Percentiles rank a stretch among this genome's conserved stretches.
Evolutionary conservation across 1,284 basidiomycete genomes (phyloP).

Genomic region (Neonothopanus nambi): DNA sequence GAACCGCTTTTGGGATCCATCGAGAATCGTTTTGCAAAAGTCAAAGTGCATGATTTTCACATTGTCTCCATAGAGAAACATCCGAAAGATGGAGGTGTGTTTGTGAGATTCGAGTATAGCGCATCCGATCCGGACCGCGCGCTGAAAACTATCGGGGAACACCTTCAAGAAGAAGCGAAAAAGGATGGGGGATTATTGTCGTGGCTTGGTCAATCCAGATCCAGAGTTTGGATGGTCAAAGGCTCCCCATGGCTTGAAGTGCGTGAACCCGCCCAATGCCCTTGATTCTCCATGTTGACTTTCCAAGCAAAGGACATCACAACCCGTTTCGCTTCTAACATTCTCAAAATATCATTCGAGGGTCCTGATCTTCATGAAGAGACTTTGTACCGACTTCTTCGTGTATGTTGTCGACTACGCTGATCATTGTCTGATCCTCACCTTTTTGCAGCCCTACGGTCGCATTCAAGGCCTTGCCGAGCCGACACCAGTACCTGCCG

Average conservation of each 20-base stretch:
- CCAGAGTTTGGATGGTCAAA: constrained; percentile 77
- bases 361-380: constrained; percentile 86
- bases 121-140: constrained; percentile 39
- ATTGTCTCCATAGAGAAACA: constrained; percentile 61
- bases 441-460: constrained; percentile 72
- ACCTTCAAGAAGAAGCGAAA: constrained; percentile 41
- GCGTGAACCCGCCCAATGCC: constrained; percentile 21
- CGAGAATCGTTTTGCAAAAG: constrained; percentile 45
- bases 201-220: constrained; percentile 56
- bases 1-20: constrained; percentile 53
- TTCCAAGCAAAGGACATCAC: constrained; percentile 63
- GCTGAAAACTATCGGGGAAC: constrained; percentile 49
- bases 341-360: constrained; percentile 80
- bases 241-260: constrained; percentile 87
- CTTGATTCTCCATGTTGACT: constrained; percentile 3
- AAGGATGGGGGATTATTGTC: constrained; percentile 62
- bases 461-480: constrained; percentile 69
- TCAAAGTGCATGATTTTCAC: constrained; percentile 56
- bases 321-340: constrained; percentile 74
- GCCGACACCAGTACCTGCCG: constrained; percentile 64
- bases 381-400: constrained; percentile 65
- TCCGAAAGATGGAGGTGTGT: constrained; percentile 84
- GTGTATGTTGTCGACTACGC: constrained; percentile 45
- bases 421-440: constrained; percentile 2
- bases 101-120: constrained; percentile 76